These are phyloP conservation scores for Ascochyta lentis DNA, from an alignment of 2,329 filamentous ascomycete species.

Conservation along the genomic window DNA sequence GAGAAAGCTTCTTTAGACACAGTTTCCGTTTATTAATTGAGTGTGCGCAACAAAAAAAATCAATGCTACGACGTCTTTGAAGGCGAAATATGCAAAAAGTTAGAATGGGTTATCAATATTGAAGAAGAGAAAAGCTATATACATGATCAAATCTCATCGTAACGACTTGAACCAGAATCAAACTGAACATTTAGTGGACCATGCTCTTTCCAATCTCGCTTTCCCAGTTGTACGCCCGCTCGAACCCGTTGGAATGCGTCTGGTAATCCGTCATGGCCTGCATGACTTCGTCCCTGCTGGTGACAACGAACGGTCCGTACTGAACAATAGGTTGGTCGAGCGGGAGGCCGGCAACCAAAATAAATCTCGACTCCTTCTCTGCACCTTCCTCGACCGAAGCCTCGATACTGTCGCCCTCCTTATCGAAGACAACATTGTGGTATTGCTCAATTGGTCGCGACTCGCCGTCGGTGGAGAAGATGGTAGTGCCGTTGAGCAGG, in stretches of 20 bases:
- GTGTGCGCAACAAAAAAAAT: no score
- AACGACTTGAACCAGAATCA: not conserved
- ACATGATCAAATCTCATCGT: not conserved
- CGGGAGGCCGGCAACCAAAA: constrained; percentile 77
- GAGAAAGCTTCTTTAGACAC: no score
- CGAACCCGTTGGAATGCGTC: constrained; percentile 47
- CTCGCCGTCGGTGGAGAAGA: constrained; percentile 56
- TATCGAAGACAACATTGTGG: constrained; percentile 89
- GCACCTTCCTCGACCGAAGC: constrained; percentile 72
- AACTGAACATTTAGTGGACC: constrained; percentile 28
- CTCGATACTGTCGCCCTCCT: constrained; percentile 76
- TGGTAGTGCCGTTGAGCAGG: constrained; percentile 74
- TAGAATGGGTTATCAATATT: not conserved
- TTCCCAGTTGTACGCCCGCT: constrained; percentile 77
- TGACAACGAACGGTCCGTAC: constrained; percentile 50
- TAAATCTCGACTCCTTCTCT: constrained; percentile 63
- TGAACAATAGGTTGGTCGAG: constrained; percentile 50
- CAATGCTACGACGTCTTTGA: no score
- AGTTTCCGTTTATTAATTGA: no score
- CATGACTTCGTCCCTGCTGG: constrained; percentile 45
- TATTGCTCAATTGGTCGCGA: constrained; percentile 66
- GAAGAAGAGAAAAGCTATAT: not conserved
- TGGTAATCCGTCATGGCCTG: constrained; percentile 49
- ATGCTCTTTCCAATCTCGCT: constrained; percentile 67
- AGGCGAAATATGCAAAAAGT: not conserved